Evolutionary conservation across 73 alveolate genomes (phyloP).

Genomic region (Paramecium octaurelia): DNA sequence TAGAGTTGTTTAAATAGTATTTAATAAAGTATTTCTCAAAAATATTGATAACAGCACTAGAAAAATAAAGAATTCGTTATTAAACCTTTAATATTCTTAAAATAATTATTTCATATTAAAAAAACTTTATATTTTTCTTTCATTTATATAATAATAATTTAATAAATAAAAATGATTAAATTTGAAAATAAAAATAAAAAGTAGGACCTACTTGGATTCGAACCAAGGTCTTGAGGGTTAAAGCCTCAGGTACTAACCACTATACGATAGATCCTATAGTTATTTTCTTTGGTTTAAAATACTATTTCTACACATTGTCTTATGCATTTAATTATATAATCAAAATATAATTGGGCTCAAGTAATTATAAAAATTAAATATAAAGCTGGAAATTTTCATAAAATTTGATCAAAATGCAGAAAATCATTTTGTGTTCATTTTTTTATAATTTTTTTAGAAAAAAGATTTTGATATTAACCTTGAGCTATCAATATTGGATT

Average conservation of each 20-base stretch:
- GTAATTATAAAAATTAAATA: no score
- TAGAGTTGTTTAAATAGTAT: neutral
- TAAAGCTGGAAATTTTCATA: no score
- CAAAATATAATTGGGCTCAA: no score
- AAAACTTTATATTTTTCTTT: neutral
- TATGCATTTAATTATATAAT: no score
- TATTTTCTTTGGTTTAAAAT: neutral
- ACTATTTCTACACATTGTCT: neutral
- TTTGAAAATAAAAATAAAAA: neutral
- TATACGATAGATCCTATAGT: constrained; percentile 52
- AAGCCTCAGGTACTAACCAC: constrained; percentile 60
- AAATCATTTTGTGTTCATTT: neutral
- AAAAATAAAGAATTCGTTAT: no score
- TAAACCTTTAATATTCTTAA: neutral
- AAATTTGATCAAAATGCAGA: neutral
- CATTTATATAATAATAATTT: neutral
- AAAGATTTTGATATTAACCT: neutral
- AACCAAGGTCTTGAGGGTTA: constrained; percentile 60
- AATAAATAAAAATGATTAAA: neutral
- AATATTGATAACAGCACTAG: no score
- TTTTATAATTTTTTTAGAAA: neutral
- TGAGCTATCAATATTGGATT: neutral
- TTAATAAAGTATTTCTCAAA: neutral
- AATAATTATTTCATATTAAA: neutral
- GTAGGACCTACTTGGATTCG: constrained; percentile 57